phyloP scores from a whole-genome alignment of 2,329 filamentous ascomycete species.

The Colletotrichum truncatum region DNA sequence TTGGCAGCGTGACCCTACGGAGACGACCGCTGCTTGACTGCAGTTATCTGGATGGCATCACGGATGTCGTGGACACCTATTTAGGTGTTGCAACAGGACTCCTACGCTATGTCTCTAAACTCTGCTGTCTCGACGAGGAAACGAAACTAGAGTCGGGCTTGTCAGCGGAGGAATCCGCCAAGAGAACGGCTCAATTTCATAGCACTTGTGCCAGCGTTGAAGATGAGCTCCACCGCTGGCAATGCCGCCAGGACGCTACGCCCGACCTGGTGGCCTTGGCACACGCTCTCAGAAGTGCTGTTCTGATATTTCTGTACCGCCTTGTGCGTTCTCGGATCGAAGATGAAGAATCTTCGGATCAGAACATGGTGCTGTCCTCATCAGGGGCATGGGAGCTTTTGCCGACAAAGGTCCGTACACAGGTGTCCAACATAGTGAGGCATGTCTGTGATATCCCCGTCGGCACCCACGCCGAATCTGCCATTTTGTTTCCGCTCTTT shows the following conservation, averaged over 20 bases:
- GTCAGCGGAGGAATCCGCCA: background rate
- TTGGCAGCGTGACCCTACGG: slow-evolving; percentile 21
- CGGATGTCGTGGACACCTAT: slow-evolving; percentile 30
- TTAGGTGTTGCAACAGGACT: slow-evolving; percentile 29
- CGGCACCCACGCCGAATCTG: slow-evolving; percentile 22
- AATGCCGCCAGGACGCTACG: slow-evolving; percentile 2
- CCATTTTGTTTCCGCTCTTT: slow-evolving; percentile 27
- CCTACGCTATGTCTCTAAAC: slow-evolving; percentile 9
- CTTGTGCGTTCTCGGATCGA: slow-evolving; percentile 1
- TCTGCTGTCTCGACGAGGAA: slow-evolving; percentile 17
- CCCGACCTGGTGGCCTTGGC: slow-evolving; percentile 10
- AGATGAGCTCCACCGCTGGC: slow-evolving; percentile 20
- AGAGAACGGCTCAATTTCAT: background rate
- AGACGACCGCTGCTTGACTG: slow-evolving; percentile 24
- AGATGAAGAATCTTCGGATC: background rate
- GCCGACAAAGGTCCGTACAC: slow-evolving; percentile 19
- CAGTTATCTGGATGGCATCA: slow-evolving; percentile 27
- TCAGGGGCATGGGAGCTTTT: background rate
- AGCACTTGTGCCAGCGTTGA: slow-evolving; percentile 1
- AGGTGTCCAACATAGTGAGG: slow-evolving; percentile 9
- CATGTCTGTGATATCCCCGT: slow-evolving; percentile 14
- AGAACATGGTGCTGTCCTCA: background rate
- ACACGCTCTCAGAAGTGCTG: slow-evolving; percentile 15
- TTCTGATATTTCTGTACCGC: slow-evolving; percentile 14
- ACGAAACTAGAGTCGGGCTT: background rate